Conservation (phyloP, 2,329 filamentous ascomycete species). For the Scleromitrula shiraiana region DNA sequence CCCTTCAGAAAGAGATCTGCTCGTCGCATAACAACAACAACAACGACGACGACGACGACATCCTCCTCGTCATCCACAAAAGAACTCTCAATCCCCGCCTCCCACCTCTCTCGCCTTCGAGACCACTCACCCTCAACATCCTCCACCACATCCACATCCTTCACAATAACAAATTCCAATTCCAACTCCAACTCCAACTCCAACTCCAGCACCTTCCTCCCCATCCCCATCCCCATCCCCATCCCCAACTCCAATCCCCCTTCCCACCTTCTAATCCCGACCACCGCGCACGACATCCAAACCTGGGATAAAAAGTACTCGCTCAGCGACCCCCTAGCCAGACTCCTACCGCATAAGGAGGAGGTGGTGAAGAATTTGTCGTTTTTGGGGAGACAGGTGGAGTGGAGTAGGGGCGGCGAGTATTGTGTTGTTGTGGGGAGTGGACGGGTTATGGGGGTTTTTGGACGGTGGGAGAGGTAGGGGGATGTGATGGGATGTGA, state of each 20-base stretch:
- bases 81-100: too few species aligned
- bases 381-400: slow-evolving; percentile 23
- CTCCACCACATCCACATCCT: too few species aligned
- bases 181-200: neutral
- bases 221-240: neutral
- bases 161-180: neutral
- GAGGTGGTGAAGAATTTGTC: slow-evolving; percentile 17
- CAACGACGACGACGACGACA: too few species aligned
- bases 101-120: too few species aligned
- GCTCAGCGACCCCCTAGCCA: slow-evolving; percentile 12
- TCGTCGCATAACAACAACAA: too few species aligned
- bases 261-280: neutral
- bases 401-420: slow-evolving; percentile 26
- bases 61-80: too few species aligned
- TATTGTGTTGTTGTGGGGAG: slow-evolving; percentile 29
- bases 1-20: slow-evolving; percentile 14
- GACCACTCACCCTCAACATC: too few species aligned
- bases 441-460: slow-evolving; percentile 19
- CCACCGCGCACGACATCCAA: neutral
- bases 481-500: neutral
- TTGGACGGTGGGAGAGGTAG: slow-evolving; percentile 15
- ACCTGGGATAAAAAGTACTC: slow-evolving; percentile 24
- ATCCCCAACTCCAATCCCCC: neutral
- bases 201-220: neutral
- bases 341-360: slow-evolving; percentile 19